Evolutionary conservation across 129 eudicot species (phyloP).

Genomic region (Calendula officinalis): DNA sequence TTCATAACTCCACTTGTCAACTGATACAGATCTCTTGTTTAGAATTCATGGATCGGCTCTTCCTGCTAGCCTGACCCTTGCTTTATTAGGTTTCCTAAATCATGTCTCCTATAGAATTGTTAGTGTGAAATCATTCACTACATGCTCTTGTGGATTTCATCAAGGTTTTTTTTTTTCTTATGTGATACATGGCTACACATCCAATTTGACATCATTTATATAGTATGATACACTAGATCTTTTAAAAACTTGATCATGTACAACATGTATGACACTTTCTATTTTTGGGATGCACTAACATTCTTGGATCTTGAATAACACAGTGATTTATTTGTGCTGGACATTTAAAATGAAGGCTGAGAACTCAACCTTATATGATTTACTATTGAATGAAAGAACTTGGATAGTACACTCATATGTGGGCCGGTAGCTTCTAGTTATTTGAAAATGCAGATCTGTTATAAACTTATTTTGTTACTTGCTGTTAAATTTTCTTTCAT

Average conservation of each 20-base stretch:
- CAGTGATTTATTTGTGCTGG: neutral
- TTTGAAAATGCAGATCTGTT: constrained; percentile 8
- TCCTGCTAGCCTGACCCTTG: no score
- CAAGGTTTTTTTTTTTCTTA: no score
- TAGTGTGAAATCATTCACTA: no score
- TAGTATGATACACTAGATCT: neutral
- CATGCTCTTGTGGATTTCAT: no score
- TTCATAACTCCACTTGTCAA: neutral
- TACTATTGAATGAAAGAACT: constrained; percentile 10
- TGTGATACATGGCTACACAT: no score
- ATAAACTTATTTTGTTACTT: neutral
- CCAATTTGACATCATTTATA: neutral
- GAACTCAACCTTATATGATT: constrained; percentile 2
- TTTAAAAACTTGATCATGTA: neutral
- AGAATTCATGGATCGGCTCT: no score
- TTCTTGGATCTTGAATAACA: constrained; percentile 7
- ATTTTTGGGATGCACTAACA: constrained; percentile 3
- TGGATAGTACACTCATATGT: neutral
- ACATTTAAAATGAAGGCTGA: neutral
- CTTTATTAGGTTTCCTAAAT: no score
- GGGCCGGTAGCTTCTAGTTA: neutral
- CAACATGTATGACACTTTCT: neutral
- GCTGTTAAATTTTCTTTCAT: neutral
- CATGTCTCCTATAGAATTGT: no score
- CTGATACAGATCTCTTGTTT: constrained; percentile 8